A percentile compares a stretch with the other conserved stretches of the same genome.
phyloP scores from a whole-genome alignment of 2,329 filamentous ascomycete species.

The Ceratocystis variospora region DNA sequence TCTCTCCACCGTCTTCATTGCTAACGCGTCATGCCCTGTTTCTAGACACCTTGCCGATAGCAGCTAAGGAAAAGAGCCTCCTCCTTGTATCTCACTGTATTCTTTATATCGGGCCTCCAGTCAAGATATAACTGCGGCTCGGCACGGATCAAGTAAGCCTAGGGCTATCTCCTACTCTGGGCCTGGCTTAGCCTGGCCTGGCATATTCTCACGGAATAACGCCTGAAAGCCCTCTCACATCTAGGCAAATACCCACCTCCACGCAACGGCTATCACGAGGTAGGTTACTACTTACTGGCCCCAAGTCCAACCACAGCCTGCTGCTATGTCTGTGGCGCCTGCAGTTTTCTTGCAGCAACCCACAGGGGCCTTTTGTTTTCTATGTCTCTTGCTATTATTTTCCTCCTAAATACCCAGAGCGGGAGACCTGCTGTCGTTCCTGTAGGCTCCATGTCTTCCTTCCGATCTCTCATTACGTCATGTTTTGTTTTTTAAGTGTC shows the following conservation, averaged over 20 bases:
- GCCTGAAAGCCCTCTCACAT: neutral
- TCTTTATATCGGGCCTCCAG: neutral
- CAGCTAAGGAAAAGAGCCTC: conserved; percentile 2
- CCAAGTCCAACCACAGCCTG: neutral
- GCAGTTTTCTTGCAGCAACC: too few species aligned
- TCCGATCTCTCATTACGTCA: neutral
- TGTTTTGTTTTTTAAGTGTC: neutral
- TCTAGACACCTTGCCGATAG: conserved; percentile 17
- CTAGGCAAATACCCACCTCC: neutral
- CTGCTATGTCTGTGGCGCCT: neutral
- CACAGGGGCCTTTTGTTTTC: neutral
- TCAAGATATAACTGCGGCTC: neutral
- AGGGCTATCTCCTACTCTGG: neutral
- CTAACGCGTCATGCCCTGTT: neutral
- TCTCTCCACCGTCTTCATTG: neutral
- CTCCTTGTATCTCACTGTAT: neutral
- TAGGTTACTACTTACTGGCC: neutral
- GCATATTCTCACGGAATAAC: neutral
- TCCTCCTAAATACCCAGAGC: conserved; percentile 1
- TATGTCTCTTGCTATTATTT: neutral
- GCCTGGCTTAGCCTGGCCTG: neutral
- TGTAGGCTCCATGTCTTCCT: neutral
- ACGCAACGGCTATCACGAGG: neutral
- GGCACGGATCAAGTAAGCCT: neutral
- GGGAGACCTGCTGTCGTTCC: neutral